Conservation (phyloP, 805 yeast species). For the Saccharomycopsis microspora region DNA sequence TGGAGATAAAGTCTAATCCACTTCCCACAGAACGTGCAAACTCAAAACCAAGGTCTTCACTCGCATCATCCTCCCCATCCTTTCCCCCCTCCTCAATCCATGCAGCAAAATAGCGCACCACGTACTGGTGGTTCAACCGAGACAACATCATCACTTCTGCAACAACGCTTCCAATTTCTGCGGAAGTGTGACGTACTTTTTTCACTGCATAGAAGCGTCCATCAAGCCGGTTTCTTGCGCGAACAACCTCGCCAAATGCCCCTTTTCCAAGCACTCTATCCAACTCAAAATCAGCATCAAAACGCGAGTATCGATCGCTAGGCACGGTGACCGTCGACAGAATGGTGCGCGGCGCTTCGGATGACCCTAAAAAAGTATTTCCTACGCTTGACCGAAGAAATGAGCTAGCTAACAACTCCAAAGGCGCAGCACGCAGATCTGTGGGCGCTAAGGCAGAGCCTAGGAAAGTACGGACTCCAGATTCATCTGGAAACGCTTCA, state of each 20-base stretch:
- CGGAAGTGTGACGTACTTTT: conserved; percentile 74
- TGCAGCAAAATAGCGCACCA: conserved; percentile 92
- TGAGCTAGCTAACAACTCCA: conserved; percentile 75
- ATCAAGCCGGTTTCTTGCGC: conserved; percentile 85
- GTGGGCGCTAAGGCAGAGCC: conserved; percentile 13
- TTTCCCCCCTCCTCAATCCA: conserved; percentile 73
- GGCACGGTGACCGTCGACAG: too few relatives aligned
- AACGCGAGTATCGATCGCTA: conserved; percentile 44
- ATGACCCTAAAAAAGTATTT: conserved; percentile 11
- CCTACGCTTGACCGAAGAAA: conserved; percentile 70
- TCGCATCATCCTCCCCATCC: conserved; percentile 20
- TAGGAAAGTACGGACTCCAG: conserved; percentile 55
- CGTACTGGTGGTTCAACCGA: conserved; percentile 87
- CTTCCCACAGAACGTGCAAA: conserved; percentile 6
- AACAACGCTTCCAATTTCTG: conserved; percentile 67
- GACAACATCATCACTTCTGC: conserved; percentile 91
- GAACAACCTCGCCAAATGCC: conserved; percentile 97
- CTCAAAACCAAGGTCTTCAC: conserved; percentile 10
- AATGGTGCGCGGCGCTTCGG: conserved; percentile 19
- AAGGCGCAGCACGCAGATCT: conserved; percentile 50
- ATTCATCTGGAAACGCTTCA: conserved; percentile 33
- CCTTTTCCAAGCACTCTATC: conserved; percentile 86
- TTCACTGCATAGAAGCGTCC: conserved; percentile 93
- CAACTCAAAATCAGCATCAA: conserved; percentile 90
- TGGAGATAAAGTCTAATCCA: conserved; percentile 54